Conservation (phyloP, 306 rosid genomes). For the Parietaria judaica region DNA sequence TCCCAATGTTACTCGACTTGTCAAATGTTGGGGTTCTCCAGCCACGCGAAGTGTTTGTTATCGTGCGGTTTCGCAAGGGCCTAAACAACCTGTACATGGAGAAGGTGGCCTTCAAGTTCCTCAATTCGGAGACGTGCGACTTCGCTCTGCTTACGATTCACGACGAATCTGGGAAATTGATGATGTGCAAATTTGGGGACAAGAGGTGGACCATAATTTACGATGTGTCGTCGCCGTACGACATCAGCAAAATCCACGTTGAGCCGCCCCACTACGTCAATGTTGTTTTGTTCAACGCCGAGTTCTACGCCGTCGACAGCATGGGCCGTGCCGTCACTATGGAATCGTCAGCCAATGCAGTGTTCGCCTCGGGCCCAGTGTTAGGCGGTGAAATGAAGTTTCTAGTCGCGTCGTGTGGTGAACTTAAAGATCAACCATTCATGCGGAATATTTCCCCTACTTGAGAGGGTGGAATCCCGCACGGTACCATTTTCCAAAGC, state of each 20-base stretch:
- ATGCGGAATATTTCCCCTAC: too few species aligned
- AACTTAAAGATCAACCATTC: conserved; percentile 6
- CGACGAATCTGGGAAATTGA: conserved; percentile 56
- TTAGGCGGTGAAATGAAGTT: conserved; percentile 87
- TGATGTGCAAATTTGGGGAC: conserved; percentile 43
- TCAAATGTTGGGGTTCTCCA: conserved; percentile 24
- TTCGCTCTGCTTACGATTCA: conserved; percentile 62
- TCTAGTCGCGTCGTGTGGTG: conserved; percentile 53
- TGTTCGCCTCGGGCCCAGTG: conserved; percentile 47
- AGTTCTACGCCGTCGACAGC: conserved; percentile 53
- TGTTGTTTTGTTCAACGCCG: conserved; percentile 33
- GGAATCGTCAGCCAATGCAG: conserved; percentile 21
- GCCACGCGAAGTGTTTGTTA: conserved; percentile 45
- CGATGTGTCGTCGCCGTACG: conserved; percentile 26
- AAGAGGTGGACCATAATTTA: conserved; percentile 50
- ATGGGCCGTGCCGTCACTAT: conserved; percentile 53
- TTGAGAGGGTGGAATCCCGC: too few species aligned
- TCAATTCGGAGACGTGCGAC: conserved; percentile 13
- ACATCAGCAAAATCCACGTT: too few species aligned
- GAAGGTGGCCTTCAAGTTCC: conserved; percentile 46
- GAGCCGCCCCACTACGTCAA: conserved; percentile 49
- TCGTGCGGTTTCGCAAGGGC: conserved; percentile 16
- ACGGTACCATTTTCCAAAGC: too few species aligned
- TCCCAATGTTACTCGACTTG: conserved; percentile 33
- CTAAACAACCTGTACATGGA: conserved; percentile 42